Percentiles rank a stretch among this genome's conserved stretches.
phyloP scores from a whole-genome alignment of 2,329 filamentous ascomycete genomes.

The Xylariomycetidae sp. region DNA sequence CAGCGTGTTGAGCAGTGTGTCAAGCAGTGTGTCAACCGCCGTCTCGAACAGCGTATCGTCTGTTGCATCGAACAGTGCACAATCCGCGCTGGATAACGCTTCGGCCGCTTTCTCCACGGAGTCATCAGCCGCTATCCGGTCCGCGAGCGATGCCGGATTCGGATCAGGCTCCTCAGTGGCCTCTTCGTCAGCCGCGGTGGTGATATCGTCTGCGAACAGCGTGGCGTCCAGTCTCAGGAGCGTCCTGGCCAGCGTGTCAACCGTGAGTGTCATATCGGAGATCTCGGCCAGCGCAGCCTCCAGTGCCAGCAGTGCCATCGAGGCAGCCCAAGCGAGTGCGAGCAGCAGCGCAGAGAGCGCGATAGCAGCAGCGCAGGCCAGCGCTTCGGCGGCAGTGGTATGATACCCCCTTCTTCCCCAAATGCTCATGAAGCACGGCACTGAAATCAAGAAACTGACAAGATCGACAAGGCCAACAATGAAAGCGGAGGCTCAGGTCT shows the following conservation, averaged over 20 bases:
- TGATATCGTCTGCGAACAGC: constrained; percentile 3
- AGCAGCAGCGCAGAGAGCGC: constrained; percentile 6
- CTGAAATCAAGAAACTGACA: constrained; percentile 5
- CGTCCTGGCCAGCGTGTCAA: constrained; percentile 2
- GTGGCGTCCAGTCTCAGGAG: constrained; percentile 2
- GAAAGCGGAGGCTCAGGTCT: constrained; percentile 3
- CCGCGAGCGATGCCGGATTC: constrained; percentile 2
- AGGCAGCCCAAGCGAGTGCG: constrained; percentile 4
- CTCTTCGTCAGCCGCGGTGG: not conserved
- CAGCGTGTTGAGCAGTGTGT: not conserved
- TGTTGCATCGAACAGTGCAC: constrained; percentile 1
- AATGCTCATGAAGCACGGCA: not conserved
- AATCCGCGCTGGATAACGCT: not conserved
- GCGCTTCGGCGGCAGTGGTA: constrained; percentile 10
- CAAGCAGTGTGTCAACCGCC: constrained; percentile 3
- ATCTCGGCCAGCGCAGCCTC: constrained; percentile 3
- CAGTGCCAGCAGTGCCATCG: constrained; percentile 4
- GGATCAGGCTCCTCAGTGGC: constrained; percentile 1
- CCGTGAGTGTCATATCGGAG: constrained; percentile 3
- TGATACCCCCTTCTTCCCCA: not conserved
- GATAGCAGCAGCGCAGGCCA: constrained; percentile 4
- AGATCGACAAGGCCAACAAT: not conserved
- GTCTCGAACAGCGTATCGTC: constrained; percentile 2
- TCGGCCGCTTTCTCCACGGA: constrained; percentile 2
- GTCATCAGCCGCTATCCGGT: constrained; percentile 1